Evolutionary conservation across 306 rosid species (phyloP).

Genomic region (Malus fusca): DNA sequence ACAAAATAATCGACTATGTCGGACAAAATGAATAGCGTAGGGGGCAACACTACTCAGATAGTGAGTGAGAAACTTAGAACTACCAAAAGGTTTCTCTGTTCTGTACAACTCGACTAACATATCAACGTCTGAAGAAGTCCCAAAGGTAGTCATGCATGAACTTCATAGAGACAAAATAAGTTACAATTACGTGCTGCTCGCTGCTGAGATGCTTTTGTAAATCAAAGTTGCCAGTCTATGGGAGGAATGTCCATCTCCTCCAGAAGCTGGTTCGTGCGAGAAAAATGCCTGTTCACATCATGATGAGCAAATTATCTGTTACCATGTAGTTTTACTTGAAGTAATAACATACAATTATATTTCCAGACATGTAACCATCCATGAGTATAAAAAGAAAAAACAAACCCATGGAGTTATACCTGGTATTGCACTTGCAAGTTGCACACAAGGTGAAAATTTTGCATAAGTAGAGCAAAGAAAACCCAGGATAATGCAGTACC

Average conservation of each 20-base stretch:
- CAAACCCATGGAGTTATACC: not conserved
- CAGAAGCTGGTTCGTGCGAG: constrained; percentile 70
- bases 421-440: not conserved
- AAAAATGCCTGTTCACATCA: constrained; percentile 72
- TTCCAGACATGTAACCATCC: not conserved
- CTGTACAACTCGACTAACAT: not conserved
- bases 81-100: not conserved
- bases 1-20: not conserved
- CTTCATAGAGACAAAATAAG: constrained; percentile 2
- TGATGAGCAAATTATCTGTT: not conserved
- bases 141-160: not conserved
- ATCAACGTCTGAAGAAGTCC: not conserved
- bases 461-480: not conserved
- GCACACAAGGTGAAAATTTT: not conserved
- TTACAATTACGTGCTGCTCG: not conserved
- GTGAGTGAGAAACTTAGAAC: not conserved
- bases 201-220: not conserved
- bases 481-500: not conserved
- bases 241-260: constrained; percentile 50
- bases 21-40: not conserved
- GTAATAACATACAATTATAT: not conserved
- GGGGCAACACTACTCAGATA: not conserved
- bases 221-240: constrained; percentile 84
- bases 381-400: too few relatives aligned
- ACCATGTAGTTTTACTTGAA: not conserved